Evolutionary conservation across 805 yeast species (phyloP), one percentile per base, ranked within the genome.

Genomic region (Cyberlindnera japonica): DNA sequence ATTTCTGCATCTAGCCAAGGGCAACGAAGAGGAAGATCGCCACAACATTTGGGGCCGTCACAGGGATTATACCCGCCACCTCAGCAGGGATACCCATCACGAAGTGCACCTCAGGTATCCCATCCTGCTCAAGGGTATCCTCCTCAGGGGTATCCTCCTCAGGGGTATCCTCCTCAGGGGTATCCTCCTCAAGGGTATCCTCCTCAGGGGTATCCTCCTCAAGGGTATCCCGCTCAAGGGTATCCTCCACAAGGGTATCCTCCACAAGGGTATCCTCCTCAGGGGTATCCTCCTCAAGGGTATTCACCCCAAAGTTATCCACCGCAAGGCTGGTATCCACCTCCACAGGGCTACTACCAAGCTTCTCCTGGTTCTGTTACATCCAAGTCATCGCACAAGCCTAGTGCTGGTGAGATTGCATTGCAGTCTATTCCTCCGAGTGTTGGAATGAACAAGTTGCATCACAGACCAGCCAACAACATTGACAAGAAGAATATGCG

Each of bases 401-500:
- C 50, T 11, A 35, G 45, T 6, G 63, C 67, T 14, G 67, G 74
- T 38, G 73, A 68, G 44, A 44, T 62, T 35, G 65, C 79, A 4
- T 61, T 77, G 54, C 64, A 61, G 49, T 61, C 63, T 26, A 65
- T 75, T 63, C 84, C 83, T 5, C 49, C 69, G 6, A 65, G 71
- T 5, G 57, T 53, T 36, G 55, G 62, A 22, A 69, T 70, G 54
- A 76, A 67, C 53, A 71, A 65, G 47, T 50, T 72, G 7, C 57
- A 51, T 34, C 78, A 73, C 49, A 74, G 73, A 17, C 65, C 64
- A 8, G 57, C 53, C 20, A 50, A 55, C 11, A 54, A 57, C 35
- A 58, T 63, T 37, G 75, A 75, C 50, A 77, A 80, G 51, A 81
- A 76, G 30, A 68, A 72, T 38, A 67, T 83, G 33, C 70, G 88